A percentile compares a stretch with the other conserved stretches of the same genome.
These are phyloP conservation scores for Fusarium nisikadoi DNA, from an alignment of 2,329 filamentous ascomycete genomes.

Conservation along the genomic window DNA sequence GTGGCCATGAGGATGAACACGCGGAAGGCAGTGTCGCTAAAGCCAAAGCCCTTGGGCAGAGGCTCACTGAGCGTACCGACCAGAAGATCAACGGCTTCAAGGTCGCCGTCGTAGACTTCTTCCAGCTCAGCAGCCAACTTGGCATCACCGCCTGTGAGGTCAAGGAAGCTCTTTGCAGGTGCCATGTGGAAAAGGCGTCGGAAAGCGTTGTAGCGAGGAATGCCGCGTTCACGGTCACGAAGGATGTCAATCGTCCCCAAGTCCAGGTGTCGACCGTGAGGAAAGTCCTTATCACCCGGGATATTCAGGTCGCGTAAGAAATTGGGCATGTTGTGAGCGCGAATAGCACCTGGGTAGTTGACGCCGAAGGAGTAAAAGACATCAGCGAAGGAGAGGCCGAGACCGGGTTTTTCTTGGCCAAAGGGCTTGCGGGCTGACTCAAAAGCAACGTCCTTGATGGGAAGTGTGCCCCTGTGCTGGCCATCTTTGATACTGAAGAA, in stretches of 20 bases:
- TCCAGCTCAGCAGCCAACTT: slow-evolving; percentile 14
- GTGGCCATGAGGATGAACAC: slow-evolving; percentile 29
- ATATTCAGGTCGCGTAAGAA: slow-evolving; percentile 15
- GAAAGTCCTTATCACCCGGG: slow-evolving; percentile 12
- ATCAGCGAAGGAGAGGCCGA: slow-evolving; percentile 7
- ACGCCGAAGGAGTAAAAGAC: slow-evolving; percentile 27
- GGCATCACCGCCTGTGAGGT: slow-evolving; percentile 13
- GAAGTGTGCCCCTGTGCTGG: not conserved
- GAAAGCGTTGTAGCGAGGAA: slow-evolving; percentile 28
- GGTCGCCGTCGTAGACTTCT: slow-evolving; percentile 5
- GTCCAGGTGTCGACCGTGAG: slow-evolving; percentile 11
- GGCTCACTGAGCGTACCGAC: slow-evolving; percentile 22
- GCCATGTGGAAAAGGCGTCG: slow-evolving; percentile 24
- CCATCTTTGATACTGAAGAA: slow-evolving; percentile 22
- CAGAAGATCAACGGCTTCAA: slow-evolving; percentile 9
- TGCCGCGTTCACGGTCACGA: slow-evolving; percentile 23
- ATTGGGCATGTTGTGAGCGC: slow-evolving; percentile 26
- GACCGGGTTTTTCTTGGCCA: not conserved
- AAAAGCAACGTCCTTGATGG: slow-evolving; percentile 15
- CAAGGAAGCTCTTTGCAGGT: slow-evolving; percentile 3
- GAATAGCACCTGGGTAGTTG: slow-evolving; percentile 16
- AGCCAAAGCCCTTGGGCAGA: slow-evolving; percentile 14
- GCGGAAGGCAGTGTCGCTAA: slow-evolving; percentile 24
- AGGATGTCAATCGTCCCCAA: slow-evolving; percentile 27
- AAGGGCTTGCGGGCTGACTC: slow-evolving; percentile 18